Evolutionary conservation across 768 basidiomycete species (phyloP).

Genomic region (Lactifluus volemus): DNA sequence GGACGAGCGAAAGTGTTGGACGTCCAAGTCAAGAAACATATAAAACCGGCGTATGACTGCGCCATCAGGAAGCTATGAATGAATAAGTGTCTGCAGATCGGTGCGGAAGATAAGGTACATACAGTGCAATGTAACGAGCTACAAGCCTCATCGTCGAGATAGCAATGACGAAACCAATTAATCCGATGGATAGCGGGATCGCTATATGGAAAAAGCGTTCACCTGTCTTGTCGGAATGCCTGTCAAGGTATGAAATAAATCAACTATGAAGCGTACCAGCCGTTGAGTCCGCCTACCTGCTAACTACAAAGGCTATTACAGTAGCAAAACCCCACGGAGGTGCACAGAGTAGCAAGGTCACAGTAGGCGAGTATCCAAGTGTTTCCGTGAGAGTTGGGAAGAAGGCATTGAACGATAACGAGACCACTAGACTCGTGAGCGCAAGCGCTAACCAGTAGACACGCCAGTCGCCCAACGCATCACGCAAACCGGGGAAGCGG

Average conservation of each 20-base stretch:
- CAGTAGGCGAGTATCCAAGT: constrained; percentile 55
- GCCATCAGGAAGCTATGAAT: constrained; percentile 62
- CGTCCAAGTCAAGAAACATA: constrained; percentile 51
- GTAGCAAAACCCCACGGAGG: constrained; percentile 69
- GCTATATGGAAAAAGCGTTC: constrained; percentile 68
- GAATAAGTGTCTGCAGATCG: background rate
- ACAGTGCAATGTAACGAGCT: constrained; percentile 60
- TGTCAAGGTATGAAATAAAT: constrained; percentile 19
- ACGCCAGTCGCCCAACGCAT: constrained; percentile 69
- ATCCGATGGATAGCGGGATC: constrained; percentile 44
- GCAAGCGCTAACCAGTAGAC: constrained; percentile 75
- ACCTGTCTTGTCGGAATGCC: constrained; percentile 60
- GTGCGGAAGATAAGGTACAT: constrained; percentile 18
- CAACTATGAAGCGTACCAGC: background rate
- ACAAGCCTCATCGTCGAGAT: constrained; percentile 53
- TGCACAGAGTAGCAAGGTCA: constrained; percentile 65
- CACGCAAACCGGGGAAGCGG: constrained; percentile 37
- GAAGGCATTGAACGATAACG: constrained; percentile 69
- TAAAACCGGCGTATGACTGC: constrained; percentile 63
- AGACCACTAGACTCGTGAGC: constrained; percentile 49
- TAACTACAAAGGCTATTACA: constrained; percentile 42
- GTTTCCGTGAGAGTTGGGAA: constrained; percentile 73
- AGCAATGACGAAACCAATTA: constrained; percentile 61
- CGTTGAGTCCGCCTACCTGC: constrained; percentile 28
- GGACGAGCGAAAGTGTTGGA: constrained; percentile 62